Evolutionary conservation across 2,329 filamentous ascomycete genomes (phyloP), one percentile per base, ranked within the genome.

Genomic region (Fusarium annulatum): DNA sequence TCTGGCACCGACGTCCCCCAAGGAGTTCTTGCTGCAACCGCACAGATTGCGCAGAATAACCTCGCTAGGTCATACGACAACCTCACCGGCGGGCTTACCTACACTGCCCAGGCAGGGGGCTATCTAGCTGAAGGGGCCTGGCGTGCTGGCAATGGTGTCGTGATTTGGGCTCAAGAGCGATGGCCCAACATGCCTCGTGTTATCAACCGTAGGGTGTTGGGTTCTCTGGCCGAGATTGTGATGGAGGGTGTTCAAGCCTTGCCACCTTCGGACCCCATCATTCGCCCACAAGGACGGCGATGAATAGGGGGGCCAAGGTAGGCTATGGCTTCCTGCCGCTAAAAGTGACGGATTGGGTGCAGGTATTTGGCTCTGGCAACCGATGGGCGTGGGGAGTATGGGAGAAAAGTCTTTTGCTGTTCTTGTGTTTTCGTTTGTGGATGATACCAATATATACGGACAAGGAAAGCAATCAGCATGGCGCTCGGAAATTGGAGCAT

Each of bases 181-280:
- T 69, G 56, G 69, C 33, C 51, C 0, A 45, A n/a, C 19, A 19
- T 61, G 38, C 36, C 55, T 19, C 36, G 41, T 8, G 34, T 41
- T 9, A 12, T 71, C 19, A 61, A 67, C 8, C 58, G 52, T 6
- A 36, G 70, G 9, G 11, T 49, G 15, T 26, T 65, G n/a, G 49
- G 7, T 2, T n/a, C 28, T 6, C 18, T 64, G 16, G 59, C 59
- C 2, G 63, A 49, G 28, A 16, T 63, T n/a, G 19, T 75, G 11
- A n/a, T 41, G n/a, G 72, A 75, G 30, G 66, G 73, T 10, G 21
- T 67, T 10, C 62, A 38, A 49, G 42, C 56, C 12, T 33, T 74
- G 23, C 63, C 73, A 15, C 72, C 74, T 15, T 46, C 49, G 15
- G 68, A 72, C 8, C 7, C 34, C 6, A 64, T 75, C 33, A 30